phyloP scores from a whole-genome alignment of 2,329 filamentous ascomycete species.

The Diaporthe citrichinensis region DNA sequence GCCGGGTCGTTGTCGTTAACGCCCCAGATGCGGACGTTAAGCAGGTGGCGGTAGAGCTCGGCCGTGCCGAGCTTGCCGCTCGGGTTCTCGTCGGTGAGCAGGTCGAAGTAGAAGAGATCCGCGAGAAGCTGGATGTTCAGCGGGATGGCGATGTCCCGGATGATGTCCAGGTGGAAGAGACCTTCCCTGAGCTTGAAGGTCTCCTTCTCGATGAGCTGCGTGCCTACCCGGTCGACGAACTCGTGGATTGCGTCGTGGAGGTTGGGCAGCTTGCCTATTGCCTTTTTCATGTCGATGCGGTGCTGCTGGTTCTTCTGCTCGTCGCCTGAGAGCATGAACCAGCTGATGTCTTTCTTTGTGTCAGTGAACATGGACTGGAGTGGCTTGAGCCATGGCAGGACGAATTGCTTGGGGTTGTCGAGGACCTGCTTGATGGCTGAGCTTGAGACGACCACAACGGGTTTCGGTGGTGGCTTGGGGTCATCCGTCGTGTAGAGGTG shows the following conservation, averaged over 20 bases:
- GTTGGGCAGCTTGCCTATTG: constrained; percentile 51
- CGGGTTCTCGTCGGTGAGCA: constrained; percentile 68
- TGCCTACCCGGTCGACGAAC: constrained; percentile 52
- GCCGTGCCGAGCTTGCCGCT: constrained; percentile 58
- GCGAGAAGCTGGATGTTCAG: constrained; percentile 68
- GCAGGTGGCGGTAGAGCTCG: constrained; percentile 58
- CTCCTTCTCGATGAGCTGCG: constrained; percentile 58
- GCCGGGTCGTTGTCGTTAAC: constrained; percentile 63
- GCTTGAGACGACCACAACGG: constrained; percentile 41
- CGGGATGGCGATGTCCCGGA: constrained; percentile 71
- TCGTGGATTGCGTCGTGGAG: constrained; percentile 46
- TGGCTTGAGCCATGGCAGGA: constrained; percentile 52
- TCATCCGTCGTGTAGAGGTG: constrained; percentile 53
- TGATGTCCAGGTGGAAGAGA: constrained; percentile 57
- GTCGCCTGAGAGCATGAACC: constrained; percentile 58
- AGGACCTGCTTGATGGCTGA: constrained; percentile 29
- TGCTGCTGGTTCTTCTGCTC: constrained; percentile 50
- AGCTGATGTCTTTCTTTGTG: constrained; percentile 53
- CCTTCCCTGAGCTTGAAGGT: constrained; percentile 53
- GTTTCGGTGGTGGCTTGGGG: constrained; percentile 52
- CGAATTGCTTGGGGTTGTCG: constrained; percentile 50
- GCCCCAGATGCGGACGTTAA: constrained; percentile 61
- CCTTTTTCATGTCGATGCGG: constrained; percentile 50
- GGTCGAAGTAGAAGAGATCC: constrained; percentile 70
- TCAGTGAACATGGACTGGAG: constrained; percentile 52